Percentiles rank a stretch among this genome's conserved stretches.
These are phyloP conservation scores for Trametes cubensis DNA, from an alignment of 768 basidiomycete genomes.

Conservation along the genomic window DNA sequence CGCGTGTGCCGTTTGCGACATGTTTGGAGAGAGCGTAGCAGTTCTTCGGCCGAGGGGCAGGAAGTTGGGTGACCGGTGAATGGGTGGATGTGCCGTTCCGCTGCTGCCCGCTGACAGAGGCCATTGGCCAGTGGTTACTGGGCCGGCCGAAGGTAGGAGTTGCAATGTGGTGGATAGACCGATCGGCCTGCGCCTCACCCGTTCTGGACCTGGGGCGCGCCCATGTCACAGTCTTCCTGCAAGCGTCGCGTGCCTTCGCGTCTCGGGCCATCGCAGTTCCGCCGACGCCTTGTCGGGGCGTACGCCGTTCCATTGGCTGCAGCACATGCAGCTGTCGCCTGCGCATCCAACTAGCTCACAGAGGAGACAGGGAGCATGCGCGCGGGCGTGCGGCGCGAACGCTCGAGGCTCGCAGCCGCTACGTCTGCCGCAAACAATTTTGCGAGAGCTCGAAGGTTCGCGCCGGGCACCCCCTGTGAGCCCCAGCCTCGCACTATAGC, in stretches of 20 bases:
- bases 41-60: conserved; percentile 4
- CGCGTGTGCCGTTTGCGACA: conserved; percentile 6
- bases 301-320: no score
- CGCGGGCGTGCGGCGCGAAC: not conserved
- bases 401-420: not conserved
- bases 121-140: conserved; percentile 2
- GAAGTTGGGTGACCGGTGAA: not conserved
- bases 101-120: not conserved
- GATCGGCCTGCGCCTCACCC: conserved; percentile 11
- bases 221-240: not conserved
- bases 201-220: conserved; percentile 14
- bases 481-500: no score
- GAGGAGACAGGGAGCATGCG: not conserved
- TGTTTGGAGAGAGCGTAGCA: not conserved
- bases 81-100: not conserved
- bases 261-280: conserved; percentile 6
- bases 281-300: not conserved
- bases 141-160: conserved; percentile 11
- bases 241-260: not conserved
- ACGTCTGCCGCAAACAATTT: not conserved
- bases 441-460: not conserved
- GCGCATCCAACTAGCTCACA: no score
- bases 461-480: no score
- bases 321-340: no score
- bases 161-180: not conserved